A percentile compares a stretch with the other conserved stretches of the same genome.
Evolutionary conservation across 1,284 basidiomycete genomes (phyloP).

Genomic region (Athelia psychrophila): DNA sequence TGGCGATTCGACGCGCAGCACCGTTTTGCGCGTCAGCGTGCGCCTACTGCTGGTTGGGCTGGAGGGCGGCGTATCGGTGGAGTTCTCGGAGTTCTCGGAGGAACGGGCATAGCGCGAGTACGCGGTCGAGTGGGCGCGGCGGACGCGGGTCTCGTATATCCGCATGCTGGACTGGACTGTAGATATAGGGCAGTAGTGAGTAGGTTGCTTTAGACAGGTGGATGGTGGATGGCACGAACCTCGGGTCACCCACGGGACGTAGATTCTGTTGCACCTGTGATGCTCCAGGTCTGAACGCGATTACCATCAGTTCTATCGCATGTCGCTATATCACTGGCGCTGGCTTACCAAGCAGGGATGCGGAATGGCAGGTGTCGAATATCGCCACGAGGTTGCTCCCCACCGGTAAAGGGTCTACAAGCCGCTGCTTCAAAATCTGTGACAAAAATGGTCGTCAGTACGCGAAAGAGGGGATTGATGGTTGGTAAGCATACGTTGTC

Average conservation of each 20-base stretch:
- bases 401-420: conserved; percentile 8
- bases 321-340: neutral
- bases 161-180: neutral
- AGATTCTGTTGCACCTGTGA: neutral
- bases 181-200: neutral
- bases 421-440: conserved; percentile 7
- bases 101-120: too few species aligned
- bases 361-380: conserved; percentile 13
- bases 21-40: too few species aligned
- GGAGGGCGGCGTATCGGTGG: too few species aligned
- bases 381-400: conserved; percentile 10
- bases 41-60: too few species aligned
- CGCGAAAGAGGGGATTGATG: neutral
- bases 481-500: conserved; percentile 9
- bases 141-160: neutral
- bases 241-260: neutral
- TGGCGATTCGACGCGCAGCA: too few species aligned
- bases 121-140: too few species aligned
- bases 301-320: neutral
- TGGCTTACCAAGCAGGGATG: conserved; percentile 9
- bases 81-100: too few species aligned
- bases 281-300: neutral
- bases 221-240: neutral
- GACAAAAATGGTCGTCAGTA: neutral
- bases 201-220: neutral